Evolutionary conservation across 176 grass and related monocot genomes (phyloP).

Genomic region (Aegilops bicornis): DNA sequence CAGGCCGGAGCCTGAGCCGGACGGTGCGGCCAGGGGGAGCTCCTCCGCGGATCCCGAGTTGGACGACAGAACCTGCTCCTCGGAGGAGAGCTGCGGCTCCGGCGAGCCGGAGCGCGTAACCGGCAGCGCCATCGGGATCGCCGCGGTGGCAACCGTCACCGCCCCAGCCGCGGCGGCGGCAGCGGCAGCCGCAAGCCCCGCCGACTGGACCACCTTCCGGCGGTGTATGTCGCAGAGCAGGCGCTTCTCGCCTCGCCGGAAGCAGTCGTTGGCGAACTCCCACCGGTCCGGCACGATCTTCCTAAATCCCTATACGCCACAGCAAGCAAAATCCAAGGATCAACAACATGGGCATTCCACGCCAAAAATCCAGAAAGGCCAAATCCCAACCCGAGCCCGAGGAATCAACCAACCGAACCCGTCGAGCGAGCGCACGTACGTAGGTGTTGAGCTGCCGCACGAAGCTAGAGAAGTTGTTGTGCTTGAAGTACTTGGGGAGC

Average conservation of each 20-base stretch:
- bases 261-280: slow-evolving; percentile 90
- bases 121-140: slow-evolving; percentile 58
- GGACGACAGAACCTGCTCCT: slow-evolving; percentile 78
- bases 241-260: slow-evolving; percentile 66
- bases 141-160: slow-evolving; percentile 39
- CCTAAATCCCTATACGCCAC: slow-evolving; percentile 78
- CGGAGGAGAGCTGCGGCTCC: slow-evolving; percentile 35
- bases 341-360: slow-evolving; percentile 20
- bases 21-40: neutral
- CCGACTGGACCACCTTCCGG: slow-evolving; percentile 41
- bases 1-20: slow-evolving; percentile 32
- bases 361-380: neutral
- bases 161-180: slow-evolving; percentile 4
- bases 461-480: slow-evolving; percentile 99
- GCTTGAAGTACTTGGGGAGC: slow-evolving; percentile 95
- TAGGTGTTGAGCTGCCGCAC: slow-evolving; percentile 98
- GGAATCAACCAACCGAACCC: neutral
- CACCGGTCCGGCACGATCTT: slow-evolving; percentile 82
- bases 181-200: slow-evolving; percentile 7
- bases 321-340: slow-evolving; percentile 38
- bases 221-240: slow-evolving; percentile 81
- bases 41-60: slow-evolving; percentile 41
- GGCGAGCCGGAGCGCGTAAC: slow-evolving; percentile 46
- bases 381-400: neutral
- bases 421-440: slow-evolving; percentile 17